Base-by-base conservation (phyloP, 2,329 filamentous ascomycete genomes). In the Fusarium irregulare region DNA sequence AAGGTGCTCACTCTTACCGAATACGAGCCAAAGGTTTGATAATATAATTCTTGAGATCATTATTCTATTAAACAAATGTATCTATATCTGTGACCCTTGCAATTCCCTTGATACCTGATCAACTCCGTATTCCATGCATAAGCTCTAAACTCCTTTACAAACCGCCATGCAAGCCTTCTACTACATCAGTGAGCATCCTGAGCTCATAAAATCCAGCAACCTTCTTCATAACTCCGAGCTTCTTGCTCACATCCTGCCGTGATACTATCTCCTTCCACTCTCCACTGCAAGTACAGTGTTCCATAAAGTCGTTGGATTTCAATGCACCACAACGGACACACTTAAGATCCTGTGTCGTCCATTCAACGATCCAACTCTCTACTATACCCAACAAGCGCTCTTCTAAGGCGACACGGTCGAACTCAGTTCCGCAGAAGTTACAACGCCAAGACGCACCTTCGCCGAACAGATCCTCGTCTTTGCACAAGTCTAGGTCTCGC, bases 281-380 rank as follows among this genome's bases (percentile, higher is more conserved):
- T 6, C 96, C 96, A 66, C 93, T 93, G 83, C 96, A 99, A 13
- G 91, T 92, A 80, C 97, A 99, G 80, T 98, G 94, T 79, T 98
- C 95, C 90, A 96, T 94, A 75, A 98, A 97, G 76, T 98, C 95
- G 78, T 97, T 98, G 42, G 93, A 86, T 76, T 93, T 85, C 41
- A 97, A 80, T 73, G 93, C 93, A 32, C 87, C 88, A 78, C 90
- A 92, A 63, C 87, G 85, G 30, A 76, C 78, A 72, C 96, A 99
- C 80, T 93, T 93, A 61, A 98, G 81, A 79, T 99, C 96, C 82
- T 98, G 95, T 34, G 91, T 93, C 68, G 89, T 86, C 94, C 97
- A 99, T 74, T 92, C 89, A 27, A 93, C 86, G 10, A 93, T 84
- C 77, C 91, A 82, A 23, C 88, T 88, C 79, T 98, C 90, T 20